These are phyloP conservation scores for Colletotrichum agaves DNA, from an alignment of 2,329 filamentous ascomycete species.

Conservation along the genomic window DNA sequence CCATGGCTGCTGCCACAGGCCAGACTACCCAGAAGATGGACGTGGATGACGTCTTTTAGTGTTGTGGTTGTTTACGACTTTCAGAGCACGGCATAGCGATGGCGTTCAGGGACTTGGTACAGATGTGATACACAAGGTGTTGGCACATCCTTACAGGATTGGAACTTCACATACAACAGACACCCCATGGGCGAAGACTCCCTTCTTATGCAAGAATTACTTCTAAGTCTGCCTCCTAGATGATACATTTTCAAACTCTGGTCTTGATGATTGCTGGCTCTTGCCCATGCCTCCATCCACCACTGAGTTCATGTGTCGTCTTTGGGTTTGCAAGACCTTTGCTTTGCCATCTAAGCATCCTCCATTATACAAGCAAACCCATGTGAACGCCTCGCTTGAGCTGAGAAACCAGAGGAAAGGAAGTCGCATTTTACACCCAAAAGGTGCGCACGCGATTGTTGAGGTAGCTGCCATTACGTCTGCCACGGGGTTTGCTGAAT, in stretches of 20 bases:
- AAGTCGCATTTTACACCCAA: conserved; percentile 36
- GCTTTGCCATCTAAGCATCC: conserved; percentile 42
- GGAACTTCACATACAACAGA: background rate
- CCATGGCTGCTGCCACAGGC: conserved; percentile 47
- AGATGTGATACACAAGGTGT: background rate
- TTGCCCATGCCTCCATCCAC: background rate
- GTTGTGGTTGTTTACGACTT: background rate
- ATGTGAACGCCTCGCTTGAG: conserved; percentile 48
- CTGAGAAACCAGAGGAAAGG: conserved; percentile 41
- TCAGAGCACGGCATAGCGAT: conserved; percentile 39
- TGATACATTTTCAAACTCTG: conserved; percentile 35
- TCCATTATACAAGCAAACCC: conserved; percentile 38
- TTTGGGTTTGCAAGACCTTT: conserved; percentile 32
- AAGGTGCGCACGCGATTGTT: background rate
- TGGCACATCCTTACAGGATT: background rate
- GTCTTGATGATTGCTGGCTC: background rate
- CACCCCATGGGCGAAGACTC: background rate
- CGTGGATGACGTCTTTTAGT: conserved; percentile 51
- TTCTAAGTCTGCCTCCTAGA: conserved; percentile 36
- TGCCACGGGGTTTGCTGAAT: conserved; percentile 72
- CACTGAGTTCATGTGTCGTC: background rate
- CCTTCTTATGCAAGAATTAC: conserved; percentile 34
- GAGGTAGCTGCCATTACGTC: conserved; percentile 34
- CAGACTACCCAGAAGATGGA: conserved; percentile 56
- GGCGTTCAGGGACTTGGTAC: conserved; percentile 42